Evolutionary conservation across 805 yeast species (phyloP).

Genomic region (Barnettozyma siamensis): DNA sequence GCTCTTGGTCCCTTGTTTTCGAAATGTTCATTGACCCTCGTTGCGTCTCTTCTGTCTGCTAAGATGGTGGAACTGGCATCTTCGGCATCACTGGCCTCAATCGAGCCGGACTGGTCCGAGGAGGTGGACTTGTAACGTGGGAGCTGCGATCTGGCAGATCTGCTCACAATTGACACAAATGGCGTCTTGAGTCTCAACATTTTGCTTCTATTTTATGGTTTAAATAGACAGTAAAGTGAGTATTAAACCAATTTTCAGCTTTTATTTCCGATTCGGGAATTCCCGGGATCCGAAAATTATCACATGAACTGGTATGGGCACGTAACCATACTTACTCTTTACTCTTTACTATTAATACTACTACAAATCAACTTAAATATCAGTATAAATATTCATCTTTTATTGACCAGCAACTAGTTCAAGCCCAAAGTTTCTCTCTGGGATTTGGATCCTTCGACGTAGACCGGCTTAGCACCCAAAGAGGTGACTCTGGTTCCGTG

Average conservation of each 20-base stretch:
- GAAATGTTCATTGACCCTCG: conserved; percentile 28
- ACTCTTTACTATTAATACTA: too few species aligned
- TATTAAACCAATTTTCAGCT: background rate
- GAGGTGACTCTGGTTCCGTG: conserved; percentile 52
- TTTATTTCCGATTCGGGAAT: too few species aligned
- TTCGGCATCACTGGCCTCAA: conserved; percentile 54
- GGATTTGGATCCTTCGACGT: conserved; percentile 43
- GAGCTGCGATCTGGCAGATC: background rate
- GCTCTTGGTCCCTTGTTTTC: conserved; percentile 36
- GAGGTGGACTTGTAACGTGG: conserved; percentile 27
- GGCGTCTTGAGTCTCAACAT: conserved; percentile 7
- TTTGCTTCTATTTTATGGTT: background rate
- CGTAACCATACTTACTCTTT: too few species aligned
- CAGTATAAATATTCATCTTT: too few species aligned
- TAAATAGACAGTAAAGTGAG: too few species aligned
- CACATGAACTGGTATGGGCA: too few species aligned
- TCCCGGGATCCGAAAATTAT: too few species aligned
- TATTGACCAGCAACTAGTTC: too few species aligned
- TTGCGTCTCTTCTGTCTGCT: conserved; percentile 54
- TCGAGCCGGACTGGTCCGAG: conserved; percentile 30
- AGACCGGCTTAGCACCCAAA: conserved; percentile 48
- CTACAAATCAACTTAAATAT: too few species aligned
- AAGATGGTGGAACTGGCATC: conserved; percentile 70
- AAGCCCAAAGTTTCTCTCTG: conserved; percentile 9
- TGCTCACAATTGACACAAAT: background rate